These are phyloP conservation scores for Symbiodinium natans DNA, from an alignment of 73 alveolate species.

Conservation along the genomic window DNA sequence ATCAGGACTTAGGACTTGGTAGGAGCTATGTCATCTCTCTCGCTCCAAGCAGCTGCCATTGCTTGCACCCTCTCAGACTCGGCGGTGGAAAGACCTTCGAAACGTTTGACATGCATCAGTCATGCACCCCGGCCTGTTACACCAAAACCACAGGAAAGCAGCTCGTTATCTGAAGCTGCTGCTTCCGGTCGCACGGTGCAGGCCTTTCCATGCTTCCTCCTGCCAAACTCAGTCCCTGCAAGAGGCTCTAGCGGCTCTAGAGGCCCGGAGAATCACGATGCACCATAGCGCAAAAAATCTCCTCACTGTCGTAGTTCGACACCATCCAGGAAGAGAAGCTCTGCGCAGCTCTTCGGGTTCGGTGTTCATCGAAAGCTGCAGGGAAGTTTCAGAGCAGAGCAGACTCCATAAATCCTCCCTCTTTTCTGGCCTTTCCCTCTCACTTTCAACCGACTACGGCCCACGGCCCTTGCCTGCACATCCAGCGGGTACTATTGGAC, in stretches of 20 bases:
- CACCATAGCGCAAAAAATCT: neutral
- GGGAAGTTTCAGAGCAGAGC: too few relatives aligned
- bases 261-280: too few relatives aligned
- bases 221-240: neutral
- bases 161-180: neutral
- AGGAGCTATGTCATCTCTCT: neutral
- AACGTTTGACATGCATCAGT: neutral
- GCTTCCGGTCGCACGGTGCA: neutral
- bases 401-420: too few relatives aligned
- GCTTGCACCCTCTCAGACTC: too few relatives aligned
- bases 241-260: too few relatives aligned
- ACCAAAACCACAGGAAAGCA: too few relatives aligned
- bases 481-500: neutral
- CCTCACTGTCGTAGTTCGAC: neutral
- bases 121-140: too few relatives aligned
- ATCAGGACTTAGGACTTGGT: too few relatives aligned
- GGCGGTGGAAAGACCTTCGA: neutral
- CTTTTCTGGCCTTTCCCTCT: too few relatives aligned
- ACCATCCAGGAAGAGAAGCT: neutral
- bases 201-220: neutral
- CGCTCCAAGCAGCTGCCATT: neutral
- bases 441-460: too few relatives aligned
- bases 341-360: neutral
- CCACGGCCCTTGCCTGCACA: neutral
- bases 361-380: slow-evolving; percentile 13